Conservation (phyloP, 2,329 filamentous ascomycete species). For the Diaporthe longicolla region DNA sequence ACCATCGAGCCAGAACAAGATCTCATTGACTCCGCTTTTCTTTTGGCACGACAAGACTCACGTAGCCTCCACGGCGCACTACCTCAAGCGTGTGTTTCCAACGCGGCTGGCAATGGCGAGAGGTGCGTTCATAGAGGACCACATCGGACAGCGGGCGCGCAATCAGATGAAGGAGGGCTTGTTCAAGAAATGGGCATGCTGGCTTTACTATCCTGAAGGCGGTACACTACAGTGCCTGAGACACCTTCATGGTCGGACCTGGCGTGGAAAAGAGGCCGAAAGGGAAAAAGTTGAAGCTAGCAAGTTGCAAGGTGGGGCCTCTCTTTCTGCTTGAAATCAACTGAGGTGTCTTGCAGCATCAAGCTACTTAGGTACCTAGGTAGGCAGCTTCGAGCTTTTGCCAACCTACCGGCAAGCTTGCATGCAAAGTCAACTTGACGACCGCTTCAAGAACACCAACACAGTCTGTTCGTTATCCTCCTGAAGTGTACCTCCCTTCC, state of each 20-base stretch:
- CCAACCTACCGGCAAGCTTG: neutral
- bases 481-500: too few species aligned
- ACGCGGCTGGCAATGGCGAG: conserved; percentile 63
- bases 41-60: conserved; percentile 74
- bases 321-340: neutral
- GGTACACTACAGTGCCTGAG: conserved; percentile 62
- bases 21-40: conserved; percentile 68
- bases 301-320: neutral
- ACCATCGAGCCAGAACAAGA: conserved; percentile 36
- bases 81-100: conserved; percentile 64
- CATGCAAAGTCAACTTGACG: neutral
- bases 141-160: conserved; percentile 67
- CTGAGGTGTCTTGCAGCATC: neutral
- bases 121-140: conserved; percentile 71
- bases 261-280: conserved; percentile 58
- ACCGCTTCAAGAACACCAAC: too few species aligned
- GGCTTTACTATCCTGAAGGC: conserved; percentile 67
- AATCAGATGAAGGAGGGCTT: conserved; percentile 68
- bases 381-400: neutral
- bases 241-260: conserved; percentile 66
- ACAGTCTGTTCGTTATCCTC: neutral
- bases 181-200: conserved; percentile 68
- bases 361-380: neutral
- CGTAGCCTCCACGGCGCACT: conserved; percentile 63
- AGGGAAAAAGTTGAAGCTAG: conserved; percentile 35